These are phyloP conservation scores for Trichoderma cornu-damae DNA, from an alignment of 2,329 filamentous ascomycete genomes.

Conservation along the genomic window DNA sequence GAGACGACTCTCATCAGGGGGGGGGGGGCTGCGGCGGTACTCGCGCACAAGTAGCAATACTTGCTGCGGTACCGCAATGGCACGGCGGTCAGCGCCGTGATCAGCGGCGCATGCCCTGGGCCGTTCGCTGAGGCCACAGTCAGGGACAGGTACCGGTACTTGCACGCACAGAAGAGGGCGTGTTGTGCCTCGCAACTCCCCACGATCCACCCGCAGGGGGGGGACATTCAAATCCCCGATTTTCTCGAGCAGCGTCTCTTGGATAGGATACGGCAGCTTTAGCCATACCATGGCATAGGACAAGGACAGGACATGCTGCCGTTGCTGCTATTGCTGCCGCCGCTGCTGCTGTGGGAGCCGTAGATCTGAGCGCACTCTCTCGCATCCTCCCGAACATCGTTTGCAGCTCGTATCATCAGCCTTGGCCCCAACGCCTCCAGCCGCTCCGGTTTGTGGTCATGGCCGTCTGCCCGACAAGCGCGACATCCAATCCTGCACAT, in stretches of 20 bases:
- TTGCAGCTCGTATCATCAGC: no score
- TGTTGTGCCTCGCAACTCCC: conserved; percentile 8
- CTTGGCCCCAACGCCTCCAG: background rate
- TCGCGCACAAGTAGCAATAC: conserved; percentile 9
- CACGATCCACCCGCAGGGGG: conserved; percentile 12
- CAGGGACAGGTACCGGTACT: background rate
- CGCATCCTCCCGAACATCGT: background rate
- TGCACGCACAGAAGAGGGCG: no score
- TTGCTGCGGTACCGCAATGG: background rate
- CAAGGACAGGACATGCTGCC: background rate
- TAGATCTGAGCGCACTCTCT: conserved; percentile 4
- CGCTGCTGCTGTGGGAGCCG: background rate
- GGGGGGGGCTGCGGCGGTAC: conserved; percentile 3
- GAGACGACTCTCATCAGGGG: conserved; percentile 3
- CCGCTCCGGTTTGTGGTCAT: background rate
- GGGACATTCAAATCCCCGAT: conserved; percentile 14
- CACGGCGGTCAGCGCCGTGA: conserved; percentile 5
- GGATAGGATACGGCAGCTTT: no score
- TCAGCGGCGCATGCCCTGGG: conserved; percentile 6
- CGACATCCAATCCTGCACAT: background rate
- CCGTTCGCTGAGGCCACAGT: background rate
- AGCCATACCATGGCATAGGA: no score
- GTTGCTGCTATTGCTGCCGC: no score
- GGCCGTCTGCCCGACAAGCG: conserved; percentile 13
- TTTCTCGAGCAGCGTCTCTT: conserved; percentile 5